Evolutionary conservation across 306 rosid genomes (phyloP).

Genomic region (Ceratonia siliqua): DNA sequence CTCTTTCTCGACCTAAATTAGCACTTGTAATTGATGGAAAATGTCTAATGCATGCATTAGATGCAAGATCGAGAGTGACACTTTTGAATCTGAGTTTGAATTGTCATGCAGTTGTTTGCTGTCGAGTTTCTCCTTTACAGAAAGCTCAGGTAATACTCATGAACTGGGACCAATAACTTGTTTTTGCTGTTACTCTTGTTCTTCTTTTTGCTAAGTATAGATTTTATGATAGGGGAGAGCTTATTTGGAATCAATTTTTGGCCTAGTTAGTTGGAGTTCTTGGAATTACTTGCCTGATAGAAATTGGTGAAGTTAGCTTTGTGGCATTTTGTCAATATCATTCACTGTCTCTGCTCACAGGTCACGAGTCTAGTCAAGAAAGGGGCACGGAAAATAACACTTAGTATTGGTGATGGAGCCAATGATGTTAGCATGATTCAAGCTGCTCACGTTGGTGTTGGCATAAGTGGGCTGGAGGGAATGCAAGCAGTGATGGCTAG

Average conservation of each 20-base stretch:
- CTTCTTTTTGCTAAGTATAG: not conserved
- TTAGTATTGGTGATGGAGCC: constrained; percentile 98
- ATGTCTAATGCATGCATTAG: constrained; percentile 93
- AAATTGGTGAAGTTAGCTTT: constrained; percentile 4
- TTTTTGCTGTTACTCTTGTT: constrained; percentile 3
- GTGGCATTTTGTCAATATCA: constrained; percentile 14
- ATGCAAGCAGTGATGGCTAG: constrained; percentile 99
- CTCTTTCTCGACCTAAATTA: constrained; percentile 69
- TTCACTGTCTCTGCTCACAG: constrained; percentile 47
- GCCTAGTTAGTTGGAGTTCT: constrained; percentile 9
- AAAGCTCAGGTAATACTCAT: constrained; percentile 84
- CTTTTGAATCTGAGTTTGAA: constrained; percentile 86
- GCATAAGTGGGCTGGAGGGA: constrained; percentile 96
- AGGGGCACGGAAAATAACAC: constrained; percentile 86
- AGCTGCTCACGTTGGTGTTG: constrained; percentile 99
- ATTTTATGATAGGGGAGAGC: constrained; percentile 27
- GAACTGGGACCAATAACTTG: constrained; percentile 6
- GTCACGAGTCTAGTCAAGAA: constrained; percentile 95
- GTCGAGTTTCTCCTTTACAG: constrained; percentile 97
- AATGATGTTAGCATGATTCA: constrained; percentile 99
- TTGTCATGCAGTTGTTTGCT: constrained; percentile 93
- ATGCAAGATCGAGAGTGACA: constrained; percentile 81
- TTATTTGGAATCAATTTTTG: constrained; percentile 18
- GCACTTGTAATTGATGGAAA: constrained; percentile 97
- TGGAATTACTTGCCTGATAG: constrained; percentile 11